These are phyloP conservation scores for Coemansia sp. DNA, from an alignment of 192 early-diverging fungal genomes.

Conservation along the genomic window DNA sequence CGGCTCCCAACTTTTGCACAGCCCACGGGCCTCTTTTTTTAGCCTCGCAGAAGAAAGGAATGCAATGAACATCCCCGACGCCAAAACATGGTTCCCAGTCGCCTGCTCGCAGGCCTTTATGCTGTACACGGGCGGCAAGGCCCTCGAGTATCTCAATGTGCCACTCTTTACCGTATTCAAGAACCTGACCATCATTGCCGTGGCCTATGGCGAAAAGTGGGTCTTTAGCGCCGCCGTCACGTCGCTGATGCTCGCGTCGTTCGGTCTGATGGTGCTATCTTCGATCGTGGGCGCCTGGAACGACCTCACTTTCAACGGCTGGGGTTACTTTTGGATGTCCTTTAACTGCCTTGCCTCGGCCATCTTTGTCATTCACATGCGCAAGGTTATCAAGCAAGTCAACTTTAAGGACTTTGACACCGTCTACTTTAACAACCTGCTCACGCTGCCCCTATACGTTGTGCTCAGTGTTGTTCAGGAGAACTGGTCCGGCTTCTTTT, in stretches of 20 bases:
- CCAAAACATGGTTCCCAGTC: constrained; percentile 80
- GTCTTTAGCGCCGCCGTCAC: constrained; percentile 84
- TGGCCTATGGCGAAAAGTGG: constrained; percentile 88
- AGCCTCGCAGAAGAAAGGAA: no score
- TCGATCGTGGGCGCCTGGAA: constrained; percentile 86
- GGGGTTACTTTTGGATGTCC: constrained; percentile 88
- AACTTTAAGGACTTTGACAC: constrained; percentile 98
- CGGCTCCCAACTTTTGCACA: not conserved
- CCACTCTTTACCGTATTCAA: constrained; percentile 98
- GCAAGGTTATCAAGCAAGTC: constrained; percentile 82
- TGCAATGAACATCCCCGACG: constrained; percentile 60
- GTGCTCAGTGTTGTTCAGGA: constrained; percentile 67
- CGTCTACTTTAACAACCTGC: constrained; percentile 94
- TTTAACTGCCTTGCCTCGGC: constrained; percentile 89
- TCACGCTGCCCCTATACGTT: constrained; percentile 79
- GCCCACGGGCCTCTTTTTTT: not conserved
- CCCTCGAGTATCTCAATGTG: constrained; percentile 87
- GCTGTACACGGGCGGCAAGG: constrained; percentile 97
- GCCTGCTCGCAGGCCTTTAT: constrained; percentile 82
- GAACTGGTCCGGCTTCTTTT: constrained; percentile 59
- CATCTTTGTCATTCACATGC: constrained; percentile 86
- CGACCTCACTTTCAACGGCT: constrained; percentile 60
- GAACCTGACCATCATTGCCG: constrained; percentile 96
- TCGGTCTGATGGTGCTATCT: constrained; percentile 81
- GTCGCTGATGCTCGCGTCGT: constrained; percentile 75